Evolutionary conservation across 768 basidiomycete genomes (phyloP).

Genomic region (Mycena albidolilacea): DNA sequence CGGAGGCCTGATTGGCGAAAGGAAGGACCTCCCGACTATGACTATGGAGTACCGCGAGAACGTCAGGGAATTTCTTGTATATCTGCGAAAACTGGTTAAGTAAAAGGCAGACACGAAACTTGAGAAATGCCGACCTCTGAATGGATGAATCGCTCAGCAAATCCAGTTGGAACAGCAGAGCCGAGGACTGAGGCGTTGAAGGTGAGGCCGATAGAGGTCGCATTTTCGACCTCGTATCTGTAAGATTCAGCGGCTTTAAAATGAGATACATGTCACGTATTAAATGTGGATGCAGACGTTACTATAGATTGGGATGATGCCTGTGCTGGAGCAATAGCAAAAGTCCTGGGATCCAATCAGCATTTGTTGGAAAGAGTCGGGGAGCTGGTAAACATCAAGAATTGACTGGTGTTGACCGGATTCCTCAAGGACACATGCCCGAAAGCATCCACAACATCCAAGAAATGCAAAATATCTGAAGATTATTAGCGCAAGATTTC

Average conservation of each 20-base stretch:
- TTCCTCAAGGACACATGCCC: conserved; percentile 44
- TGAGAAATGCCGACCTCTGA: conserved; percentile 36
- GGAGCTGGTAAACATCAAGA: conserved; percentile 37
- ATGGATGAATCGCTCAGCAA: conserved; percentile 43
- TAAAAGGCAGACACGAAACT: not conserved
- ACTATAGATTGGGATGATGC: conserved; percentile 42
- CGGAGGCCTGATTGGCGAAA: conserved; percentile 37
- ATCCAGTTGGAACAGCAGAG: conserved; percentile 38
- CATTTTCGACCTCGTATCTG: conserved; percentile 43
- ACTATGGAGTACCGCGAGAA: conserved; percentile 36
- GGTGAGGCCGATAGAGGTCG: conserved; percentile 39
- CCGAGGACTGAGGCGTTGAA: conserved; percentile 42
- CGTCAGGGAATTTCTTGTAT: conserved; percentile 42
- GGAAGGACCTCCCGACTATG: conserved; percentile 41
- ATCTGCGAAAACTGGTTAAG: conserved; percentile 20
- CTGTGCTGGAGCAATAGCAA: conserved; percentile 43
- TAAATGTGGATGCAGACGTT: conserved; percentile 22
- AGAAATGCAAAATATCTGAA: conserved; percentile 41
- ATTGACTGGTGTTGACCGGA: conserved; percentile 41
- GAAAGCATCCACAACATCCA: conserved; percentile 43
- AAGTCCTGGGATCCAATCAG: conserved; percentile 34
- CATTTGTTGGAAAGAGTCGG: not conserved
- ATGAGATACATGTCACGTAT: not conserved
- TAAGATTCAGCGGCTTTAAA: not conserved
- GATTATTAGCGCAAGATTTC: not conserved